Evolutionary conservation across 1,284 basidiomycete species (phyloP).

Genomic region (Xanthoconium separans): DNA sequence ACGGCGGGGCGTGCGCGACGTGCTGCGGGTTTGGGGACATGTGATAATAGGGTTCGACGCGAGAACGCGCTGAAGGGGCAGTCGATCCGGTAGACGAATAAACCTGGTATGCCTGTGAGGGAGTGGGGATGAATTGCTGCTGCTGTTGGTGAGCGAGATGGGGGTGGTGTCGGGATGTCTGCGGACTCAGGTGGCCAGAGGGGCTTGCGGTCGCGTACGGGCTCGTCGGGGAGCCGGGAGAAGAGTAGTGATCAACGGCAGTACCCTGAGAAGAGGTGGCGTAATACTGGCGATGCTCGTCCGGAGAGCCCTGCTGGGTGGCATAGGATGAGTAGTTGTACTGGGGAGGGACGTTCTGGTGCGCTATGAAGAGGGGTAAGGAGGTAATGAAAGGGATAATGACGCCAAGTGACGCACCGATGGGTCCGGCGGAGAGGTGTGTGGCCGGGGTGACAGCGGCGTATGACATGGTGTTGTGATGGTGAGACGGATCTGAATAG

Average conservation of each 20-base stretch:
- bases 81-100: slow-evolving; percentile 37
- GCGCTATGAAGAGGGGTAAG: slow-evolving; percentile 19
- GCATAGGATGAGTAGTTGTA: slow-evolving; percentile 25
- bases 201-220: slow-evolving; percentile 26
- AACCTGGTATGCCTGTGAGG: slow-evolving; percentile 45
- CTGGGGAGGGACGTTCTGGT: slow-evolving; percentile 17
- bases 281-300: slow-evolving; percentile 30
- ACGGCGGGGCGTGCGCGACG: slow-evolving; percentile 26
- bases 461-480: slow-evolving; percentile 26
- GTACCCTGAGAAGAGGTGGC: slow-evolving; percentile 17
- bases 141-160: slow-evolving; percentile 20
- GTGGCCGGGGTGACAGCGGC: slow-evolving; percentile 24
- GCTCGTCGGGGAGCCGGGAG: slow-evolving; percentile 21
- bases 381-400: slow-evolving; percentile 3
- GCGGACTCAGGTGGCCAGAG: slow-evolving; percentile 32
- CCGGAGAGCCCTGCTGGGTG: slow-evolving; percentile 18
- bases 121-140: slow-evolving; percentile 53
- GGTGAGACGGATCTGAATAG: slow-evolving; percentile 29
- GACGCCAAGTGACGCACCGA: slow-evolving; percentile 23
- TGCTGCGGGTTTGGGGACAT: slow-evolving; percentile 36
- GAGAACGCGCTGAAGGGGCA: slow-evolving; percentile 29
- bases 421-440: slow-evolving; percentile 20
- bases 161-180: slow-evolving; percentile 32
- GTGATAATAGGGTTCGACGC: slow-evolving; percentile 39
- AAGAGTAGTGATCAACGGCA: slow-evolving; percentile 21